phyloP scores from a whole-genome alignment of 495 filamentous ascomycete species.

The Aspergillus mulundensis region DNA sequence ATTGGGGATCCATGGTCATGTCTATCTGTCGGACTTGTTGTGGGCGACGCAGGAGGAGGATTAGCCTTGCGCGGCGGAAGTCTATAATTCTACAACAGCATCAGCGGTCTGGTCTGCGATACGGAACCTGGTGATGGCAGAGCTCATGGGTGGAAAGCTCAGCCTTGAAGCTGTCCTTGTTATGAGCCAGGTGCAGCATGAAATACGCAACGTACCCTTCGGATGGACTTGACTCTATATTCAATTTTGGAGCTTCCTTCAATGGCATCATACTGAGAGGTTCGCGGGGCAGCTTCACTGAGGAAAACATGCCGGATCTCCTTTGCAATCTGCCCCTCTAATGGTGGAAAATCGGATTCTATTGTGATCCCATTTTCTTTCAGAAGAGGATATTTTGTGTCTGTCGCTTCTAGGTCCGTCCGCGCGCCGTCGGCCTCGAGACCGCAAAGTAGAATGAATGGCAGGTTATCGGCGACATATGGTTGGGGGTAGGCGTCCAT shows the following conservation, averaged over 20 bases:
- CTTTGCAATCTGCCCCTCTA: constrained; percentile 61
- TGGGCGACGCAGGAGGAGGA: constrained; percentile 47
- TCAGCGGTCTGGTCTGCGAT: constrained; percentile 12
- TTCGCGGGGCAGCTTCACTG: constrained; percentile 59
- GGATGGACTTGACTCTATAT: constrained; percentile 66
- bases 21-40: constrained; percentile 44
- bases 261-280: constrained; percentile 34
- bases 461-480: constrained; percentile 78
- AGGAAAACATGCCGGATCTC: constrained; percentile 65
- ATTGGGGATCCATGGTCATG: constrained; percentile 42
- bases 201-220: constrained; percentile 61
- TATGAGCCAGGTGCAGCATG: neutral
- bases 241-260: constrained; percentile 28
- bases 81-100: constrained; percentile 46
- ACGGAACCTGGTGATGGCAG: neutral
- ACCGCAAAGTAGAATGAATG: constrained; percentile 74
- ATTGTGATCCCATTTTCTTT: constrained; percentile 57
- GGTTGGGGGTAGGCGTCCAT: constrained; percentile 88
- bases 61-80: constrained; percentile 62
- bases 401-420: constrained; percentile 16
- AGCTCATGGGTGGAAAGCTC: neutral
- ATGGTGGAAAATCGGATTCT: constrained; percentile 61
- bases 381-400: constrained; percentile 44
- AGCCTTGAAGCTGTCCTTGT: neutral
- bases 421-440: constrained; percentile 40